phyloP scores from a whole-genome alignment of 2,329 filamentous ascomycete genomes.

The Trichoderma arundinaceum region DNA sequence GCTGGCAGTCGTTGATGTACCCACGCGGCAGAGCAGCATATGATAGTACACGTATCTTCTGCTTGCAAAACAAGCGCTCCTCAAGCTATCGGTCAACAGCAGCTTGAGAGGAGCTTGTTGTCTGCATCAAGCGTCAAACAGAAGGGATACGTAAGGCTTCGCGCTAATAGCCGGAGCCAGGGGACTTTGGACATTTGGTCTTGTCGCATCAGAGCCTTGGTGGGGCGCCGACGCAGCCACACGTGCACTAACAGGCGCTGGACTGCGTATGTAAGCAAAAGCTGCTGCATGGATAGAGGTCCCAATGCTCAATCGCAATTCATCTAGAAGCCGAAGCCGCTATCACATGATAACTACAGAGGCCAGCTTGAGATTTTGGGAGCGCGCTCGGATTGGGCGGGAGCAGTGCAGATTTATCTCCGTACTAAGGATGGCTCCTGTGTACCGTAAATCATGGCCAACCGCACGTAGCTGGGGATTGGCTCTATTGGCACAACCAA shows the following conservation, averaged over 20 bases:
- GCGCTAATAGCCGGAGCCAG: conserved; percentile 22
- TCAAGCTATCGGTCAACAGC: neutral
- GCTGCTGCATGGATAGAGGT: neutral
- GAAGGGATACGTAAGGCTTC: conserved; percentile 31
- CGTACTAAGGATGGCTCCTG: neutral
- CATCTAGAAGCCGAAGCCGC: neutral
- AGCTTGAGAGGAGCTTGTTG: conserved; percentile 8
- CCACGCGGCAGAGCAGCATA: neutral
- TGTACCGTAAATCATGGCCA: too few species aligned
- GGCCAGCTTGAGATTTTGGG: neutral
- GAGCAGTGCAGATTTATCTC: neutral
- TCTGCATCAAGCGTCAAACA: conserved; percentile 15
- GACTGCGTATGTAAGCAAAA: neutral
- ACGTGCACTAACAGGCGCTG: conserved; percentile 17
- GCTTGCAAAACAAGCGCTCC: neutral
- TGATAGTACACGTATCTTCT: neutral
- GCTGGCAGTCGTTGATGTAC: neutral
- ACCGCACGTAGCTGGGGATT: too few species aligned
- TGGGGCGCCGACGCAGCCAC: conserved; percentile 28
- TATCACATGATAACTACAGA: conserved; percentile 1
- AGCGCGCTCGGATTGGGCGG: neutral
- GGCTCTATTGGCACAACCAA: neutral
- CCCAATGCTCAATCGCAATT: neutral
- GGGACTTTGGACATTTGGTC: neutral
- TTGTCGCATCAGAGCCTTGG: conserved; percentile 18